Evolutionary conservation across 2,329 filamentous ascomycete genomes (phyloP), one percentile per base, ranked within the genome.

Genomic region (Harringtonia lauricola): DNA sequence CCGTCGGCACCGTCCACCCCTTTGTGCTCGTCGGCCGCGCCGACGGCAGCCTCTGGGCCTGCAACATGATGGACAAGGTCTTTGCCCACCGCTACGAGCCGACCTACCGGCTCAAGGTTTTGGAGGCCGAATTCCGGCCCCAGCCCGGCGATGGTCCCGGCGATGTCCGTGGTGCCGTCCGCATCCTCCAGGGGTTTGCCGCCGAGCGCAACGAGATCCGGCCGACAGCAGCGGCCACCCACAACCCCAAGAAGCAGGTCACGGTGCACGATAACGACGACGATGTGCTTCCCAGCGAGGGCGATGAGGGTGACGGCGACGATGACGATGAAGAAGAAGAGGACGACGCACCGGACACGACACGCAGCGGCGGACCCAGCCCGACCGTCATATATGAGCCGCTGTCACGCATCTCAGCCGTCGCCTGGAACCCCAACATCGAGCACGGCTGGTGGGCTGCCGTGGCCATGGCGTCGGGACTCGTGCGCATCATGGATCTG

Each of bases 351-450:
- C 52, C 49, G 10, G 41, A 51, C 2, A 48, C 52, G 24, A 31
- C 36, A 48, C 53, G 41, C 42, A 51, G 35, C 14, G 46, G 51
- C n/a, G 52, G 31, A 7, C 53, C 49, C 4, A 54, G 39, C 40
- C 52, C 51, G 31, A 65, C 66, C 5, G 62, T 72, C 5, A 66
- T 82, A 12, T 72, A 79, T 52, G 81, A 85, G 44, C 72, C 81
- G 39, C 63, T 71, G 49, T 81, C 76, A 10, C 71, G 79, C 38
- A 64, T 85, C 49, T 78, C 78, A 6, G 65, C 70, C 2, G 63
- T 82, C 21, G 70, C 71, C 34, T 86, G 81, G 81, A 85, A 85
- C 54, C 78, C 80, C 2, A 84, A 85, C 52, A 57, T 67, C 30
- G 64, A 68, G n/a, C 80, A 70, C 52, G 77, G 79, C 13, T 80